Conservation (phyloP, 2,329 filamentous ascomycete species). For the Trichophyton benhamiae region DNA sequence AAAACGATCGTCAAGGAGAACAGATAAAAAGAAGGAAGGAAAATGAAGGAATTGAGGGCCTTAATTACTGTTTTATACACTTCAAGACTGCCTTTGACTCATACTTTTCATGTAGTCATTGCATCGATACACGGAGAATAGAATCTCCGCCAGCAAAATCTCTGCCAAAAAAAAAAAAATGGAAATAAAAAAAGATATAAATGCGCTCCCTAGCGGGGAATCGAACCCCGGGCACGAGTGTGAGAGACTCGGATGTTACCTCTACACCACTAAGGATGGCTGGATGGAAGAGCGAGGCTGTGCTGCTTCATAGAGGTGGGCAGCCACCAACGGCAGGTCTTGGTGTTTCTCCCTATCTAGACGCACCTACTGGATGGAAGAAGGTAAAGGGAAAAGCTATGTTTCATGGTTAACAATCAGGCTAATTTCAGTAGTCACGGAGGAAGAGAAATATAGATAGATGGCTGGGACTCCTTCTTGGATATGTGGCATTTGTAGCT, state of each 20-base stretch:
- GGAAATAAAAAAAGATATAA: background rate
- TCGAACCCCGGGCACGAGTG: conserved; percentile 9
- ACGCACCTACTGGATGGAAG: too few relatives aligned
- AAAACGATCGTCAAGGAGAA: background rate
- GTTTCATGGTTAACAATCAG: too few relatives aligned
- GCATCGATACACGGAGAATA: background rate
- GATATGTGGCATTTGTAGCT: too few relatives aligned
- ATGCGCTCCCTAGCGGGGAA: conserved; percentile 4
- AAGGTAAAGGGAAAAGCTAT: too few relatives aligned
- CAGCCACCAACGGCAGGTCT: too few relatives aligned
- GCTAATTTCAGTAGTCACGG: too few relatives aligned
- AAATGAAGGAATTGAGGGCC: background rate
- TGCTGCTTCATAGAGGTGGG: background rate
- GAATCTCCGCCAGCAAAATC: background rate
- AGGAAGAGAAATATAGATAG: too few relatives aligned
- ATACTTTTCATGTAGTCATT: background rate
- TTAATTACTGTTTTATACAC: background rate
- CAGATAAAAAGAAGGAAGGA: background rate
- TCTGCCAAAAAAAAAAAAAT: background rate
- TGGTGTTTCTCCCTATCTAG: too few relatives aligned
- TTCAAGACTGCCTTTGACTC: background rate
- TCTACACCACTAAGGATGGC: conserved; percentile 9
- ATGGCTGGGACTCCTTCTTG: too few relatives aligned
- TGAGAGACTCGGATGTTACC: conserved; percentile 10
- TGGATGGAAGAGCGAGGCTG: background rate